Evolutionary conservation across 2,329 filamentous ascomycete species (phyloP).

Genomic region (Neonectria ditissima): DNA sequence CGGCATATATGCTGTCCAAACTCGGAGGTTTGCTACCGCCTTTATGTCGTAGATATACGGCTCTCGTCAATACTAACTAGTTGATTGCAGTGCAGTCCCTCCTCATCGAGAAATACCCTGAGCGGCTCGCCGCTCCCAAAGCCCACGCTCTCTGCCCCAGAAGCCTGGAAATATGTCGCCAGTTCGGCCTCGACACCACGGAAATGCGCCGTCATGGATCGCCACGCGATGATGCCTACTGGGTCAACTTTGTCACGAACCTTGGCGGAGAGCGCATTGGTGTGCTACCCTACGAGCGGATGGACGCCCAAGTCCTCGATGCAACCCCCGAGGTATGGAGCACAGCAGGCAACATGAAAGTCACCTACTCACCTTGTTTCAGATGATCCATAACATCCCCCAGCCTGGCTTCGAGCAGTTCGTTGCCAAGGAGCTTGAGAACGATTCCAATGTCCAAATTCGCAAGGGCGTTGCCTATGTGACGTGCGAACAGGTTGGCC

Average conservation of each 20-base stretch:
- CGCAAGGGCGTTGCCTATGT: conserved; percentile 50
- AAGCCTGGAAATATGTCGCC: conserved; percentile 24
- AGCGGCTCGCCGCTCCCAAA: conserved; percentile 21
- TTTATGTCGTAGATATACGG: too few relatives aligned
- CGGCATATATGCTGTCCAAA: conserved; percentile 25
- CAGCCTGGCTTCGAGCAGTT: conserved; percentile 53
- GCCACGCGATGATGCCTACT: conserved; percentile 18
- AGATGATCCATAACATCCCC: conserved; percentile 58
- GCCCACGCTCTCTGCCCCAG: conserved; percentile 20
- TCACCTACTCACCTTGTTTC: neutral
- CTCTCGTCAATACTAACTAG: too few relatives aligned
- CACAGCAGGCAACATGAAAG: too few relatives aligned
- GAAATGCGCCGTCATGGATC: conserved; percentile 16
- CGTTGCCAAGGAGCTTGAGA: conserved; percentile 42
- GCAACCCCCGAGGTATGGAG: conserved; percentile 16
- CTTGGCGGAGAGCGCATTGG: conserved; percentile 22
- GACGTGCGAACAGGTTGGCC: conserved; percentile 46
- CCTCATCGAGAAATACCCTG: conserved; percentile 23
- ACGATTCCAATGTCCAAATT: conserved; percentile 44
- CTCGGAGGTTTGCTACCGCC: conserved; percentile 8
- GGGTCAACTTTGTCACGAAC: conserved; percentile 25
- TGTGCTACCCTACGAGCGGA: conserved; percentile 22
- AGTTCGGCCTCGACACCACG: conserved; percentile 20
- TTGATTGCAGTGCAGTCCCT: conserved; percentile 18
- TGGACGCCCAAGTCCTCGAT: conserved; percentile 20